phyloP scores from a whole-genome alignment of 228 moss, liverwort and hornwort species.

The Sphagnum fallax region DNA sequence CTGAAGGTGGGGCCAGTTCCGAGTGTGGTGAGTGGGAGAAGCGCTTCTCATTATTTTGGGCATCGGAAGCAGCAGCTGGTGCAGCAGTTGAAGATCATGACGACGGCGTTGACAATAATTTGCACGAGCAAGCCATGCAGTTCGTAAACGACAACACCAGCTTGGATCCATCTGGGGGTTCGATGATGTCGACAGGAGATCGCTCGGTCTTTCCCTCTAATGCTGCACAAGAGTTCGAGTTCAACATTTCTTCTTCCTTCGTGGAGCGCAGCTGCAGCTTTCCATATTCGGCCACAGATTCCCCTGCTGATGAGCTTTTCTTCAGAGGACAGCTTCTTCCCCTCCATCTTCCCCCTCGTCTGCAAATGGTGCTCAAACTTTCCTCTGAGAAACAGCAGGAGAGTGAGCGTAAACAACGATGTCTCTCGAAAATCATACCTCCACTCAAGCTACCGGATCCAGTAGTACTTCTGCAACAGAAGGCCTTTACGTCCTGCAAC shows the following conservation, averaged over 20 bases:
- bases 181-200: not conserved
- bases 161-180: not conserved
- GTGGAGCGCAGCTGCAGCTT: not conserved
- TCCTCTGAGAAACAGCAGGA: conserved; percentile 28
- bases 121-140: not conserved
- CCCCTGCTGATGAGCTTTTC: conserved; percentile 56
- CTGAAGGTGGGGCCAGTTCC: not conserved
- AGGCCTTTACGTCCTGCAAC: conserved; percentile 25
- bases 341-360: conserved; percentile 49
- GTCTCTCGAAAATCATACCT: not conserved
- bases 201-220: not conserved
- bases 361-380: conserved; percentile 62
- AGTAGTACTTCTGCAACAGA: conserved; percentile 25
- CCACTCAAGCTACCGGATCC: conserved; percentile 6
- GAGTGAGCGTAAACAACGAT: conserved; percentile 1
- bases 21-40: not conserved
- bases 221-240: not conserved
- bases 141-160: not conserved
- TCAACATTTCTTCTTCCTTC: not conserved
- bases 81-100: too few relatives aligned
- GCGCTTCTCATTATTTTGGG: not conserved
- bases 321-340: conserved; percentile 52
- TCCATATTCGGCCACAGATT: conserved; percentile 13
- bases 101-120: not conserved
- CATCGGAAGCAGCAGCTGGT: not conserved